Evolutionary conservation across 1,284 basidiomycete species (phyloP).

Genomic region (Termitomyces sp.): DNA sequence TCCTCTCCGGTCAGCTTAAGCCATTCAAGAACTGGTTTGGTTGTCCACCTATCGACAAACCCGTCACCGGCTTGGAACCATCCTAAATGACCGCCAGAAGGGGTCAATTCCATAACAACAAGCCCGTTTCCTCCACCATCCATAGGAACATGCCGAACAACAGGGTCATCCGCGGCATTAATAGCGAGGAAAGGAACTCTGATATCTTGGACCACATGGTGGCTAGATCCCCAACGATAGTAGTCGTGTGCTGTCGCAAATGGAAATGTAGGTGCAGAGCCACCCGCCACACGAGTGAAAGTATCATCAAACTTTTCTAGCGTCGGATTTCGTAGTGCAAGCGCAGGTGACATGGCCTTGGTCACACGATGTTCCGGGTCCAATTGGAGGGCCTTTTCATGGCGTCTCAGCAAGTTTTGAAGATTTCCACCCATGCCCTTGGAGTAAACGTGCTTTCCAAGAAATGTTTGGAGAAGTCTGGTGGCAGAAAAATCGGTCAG

Average conservation of each 20-base stretch:
- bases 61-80: conserved; percentile 73
- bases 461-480: conserved; percentile 60
- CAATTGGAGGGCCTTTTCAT: conserved; percentile 45
- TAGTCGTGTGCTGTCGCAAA: conserved; percentile 77
- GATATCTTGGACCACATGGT: conserved; percentile 50
- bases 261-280: conserved; percentile 76
- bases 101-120: conserved; percentile 72
- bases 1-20: conserved; percentile 54
- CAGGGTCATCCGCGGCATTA: conserved; percentile 90
- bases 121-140: conserved; percentile 56
- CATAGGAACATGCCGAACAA: conserved; percentile 62
- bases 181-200: conserved; percentile 76
- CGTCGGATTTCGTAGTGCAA: conserved; percentile 47
- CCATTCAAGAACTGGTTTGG: conserved; percentile 74
- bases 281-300: conserved; percentile 75
- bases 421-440: conserved; percentile 82
- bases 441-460: conserved; percentile 75
- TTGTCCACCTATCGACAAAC: conserved; percentile 61
- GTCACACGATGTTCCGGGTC: conserved; percentile 50
- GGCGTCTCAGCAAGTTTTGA: conserved; percentile 58
- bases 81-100: conserved; percentile 88
- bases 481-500: conserved; percentile 12
- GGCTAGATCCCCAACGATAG: conserved; percentile 68
- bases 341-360: conserved; percentile 39
- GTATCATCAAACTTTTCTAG: conserved; percentile 59